Base-by-base conservation (phyloP, 176 grass and related monocot species). In the Carex scoparia region DNA sequence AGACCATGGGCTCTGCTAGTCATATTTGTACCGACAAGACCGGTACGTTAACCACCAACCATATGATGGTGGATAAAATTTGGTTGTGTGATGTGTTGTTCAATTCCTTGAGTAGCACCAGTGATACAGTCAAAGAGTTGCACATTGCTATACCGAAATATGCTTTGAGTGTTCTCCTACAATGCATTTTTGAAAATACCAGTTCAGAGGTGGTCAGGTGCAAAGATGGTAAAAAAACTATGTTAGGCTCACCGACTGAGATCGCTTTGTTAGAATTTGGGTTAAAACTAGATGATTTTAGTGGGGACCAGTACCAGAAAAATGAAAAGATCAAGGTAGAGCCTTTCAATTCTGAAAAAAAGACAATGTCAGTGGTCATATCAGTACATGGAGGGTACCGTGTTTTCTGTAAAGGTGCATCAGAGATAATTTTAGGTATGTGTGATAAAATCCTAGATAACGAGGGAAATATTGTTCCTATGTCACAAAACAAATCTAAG, bases 1-100 rank as follows among this genome's bases (percentile, higher is more conserved):
- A 98, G 84, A 98, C 92, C 14, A 98, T 98, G 95, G 95, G 95
- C 80, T 98, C 95, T 68, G 89, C 91, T 63, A 88, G 89, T 80
- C 91, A 86, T 51, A 98, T 98, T 88, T 98, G 92, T 87, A 98
- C 95, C 0, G 95, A 98, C 82, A 98, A 98, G 85, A 98, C 95
- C 16, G 95, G 95, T 73, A 98, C 95, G 48, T 70, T 98, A 84
- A 98, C 92, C n/a, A 98, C 91, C 37, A 98, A 98, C 76, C 91
- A 93, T 82, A 98, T 98, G 95, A 58, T 93, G 14, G 89, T 98
- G 48, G 83, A 94, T 86, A 98, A 89, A 67, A 59, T 98, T 76
- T 98, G 92, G 91, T 81, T 93, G 28, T 70, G 89, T 56, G 89
- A 90, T 72, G 37, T 88, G 80, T 87, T 87, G 80, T 87, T 86